These are phyloP conservation scores for Monosporozyma aquatica DNA, from an alignment of 805 yeast genomes.

Conservation along the genomic window DNA sequence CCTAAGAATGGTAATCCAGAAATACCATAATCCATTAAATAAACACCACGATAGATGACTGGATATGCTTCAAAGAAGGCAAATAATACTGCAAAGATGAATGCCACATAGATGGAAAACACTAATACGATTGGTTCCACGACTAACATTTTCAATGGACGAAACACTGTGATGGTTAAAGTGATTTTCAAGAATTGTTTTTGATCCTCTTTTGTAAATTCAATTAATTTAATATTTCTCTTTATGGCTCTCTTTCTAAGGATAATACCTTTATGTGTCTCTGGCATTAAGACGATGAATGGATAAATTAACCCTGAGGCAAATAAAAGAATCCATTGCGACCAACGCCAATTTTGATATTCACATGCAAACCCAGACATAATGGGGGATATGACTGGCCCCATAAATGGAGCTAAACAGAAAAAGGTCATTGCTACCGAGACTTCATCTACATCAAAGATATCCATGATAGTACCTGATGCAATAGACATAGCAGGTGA, in stretches of 20 bases:
- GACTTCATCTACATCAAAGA: slow-evolving; percentile 58
- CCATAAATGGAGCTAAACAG: slow-evolving; percentile 70
- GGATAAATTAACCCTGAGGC: slow-evolving; percentile 48
- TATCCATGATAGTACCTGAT: slow-evolving; percentile 74
- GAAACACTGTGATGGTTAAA: slow-evolving; percentile 42
- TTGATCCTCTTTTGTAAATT: slow-evolving; percentile 28
- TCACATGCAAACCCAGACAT: slow-evolving; percentile 63
- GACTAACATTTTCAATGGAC: slow-evolving; percentile 60
- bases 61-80: slow-evolving; percentile 79
- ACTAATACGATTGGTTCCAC: slow-evolving; percentile 69
- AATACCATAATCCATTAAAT: slow-evolving; percentile 48
- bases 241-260: slow-evolving; percentile 50
- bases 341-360: slow-evolving; percentile 59
- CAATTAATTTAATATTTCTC: slow-evolving; percentile 44
- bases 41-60: slow-evolving; percentile 58
- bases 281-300: slow-evolving; percentile 45
- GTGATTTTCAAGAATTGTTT: slow-evolving; percentile 37
- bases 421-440: slow-evolving; percentile 73
- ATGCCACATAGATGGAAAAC: slow-evolving; percentile 61
- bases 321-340: slow-evolving; percentile 63
- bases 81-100: slow-evolving; percentile 66
- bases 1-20: slow-evolving; percentile 66
- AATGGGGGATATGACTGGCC: slow-evolving; percentile 71
- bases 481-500: slow-evolving; percentile 80
- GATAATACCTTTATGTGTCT: slow-evolving; percentile 62